phyloP scores from a whole-genome alignment of 2,329 filamentous ascomycete genomes.

The Pleoardoris graminearum region DNA sequence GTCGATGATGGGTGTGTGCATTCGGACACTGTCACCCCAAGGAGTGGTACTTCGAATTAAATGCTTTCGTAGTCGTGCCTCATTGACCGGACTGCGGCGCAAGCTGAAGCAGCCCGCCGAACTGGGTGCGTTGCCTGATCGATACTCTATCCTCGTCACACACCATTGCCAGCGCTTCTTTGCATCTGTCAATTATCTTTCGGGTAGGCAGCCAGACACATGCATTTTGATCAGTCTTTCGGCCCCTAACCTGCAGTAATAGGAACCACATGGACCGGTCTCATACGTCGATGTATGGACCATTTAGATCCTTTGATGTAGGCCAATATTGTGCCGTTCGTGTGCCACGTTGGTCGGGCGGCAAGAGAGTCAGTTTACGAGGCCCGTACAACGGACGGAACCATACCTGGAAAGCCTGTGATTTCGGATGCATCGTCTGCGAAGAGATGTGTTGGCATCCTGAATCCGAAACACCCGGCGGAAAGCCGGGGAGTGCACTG shows the following conservation, averaged over 20 bases:
- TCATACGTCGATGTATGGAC: neutral
- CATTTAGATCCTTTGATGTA: neutral
- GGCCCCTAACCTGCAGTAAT: neutral
- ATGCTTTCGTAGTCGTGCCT: neutral
- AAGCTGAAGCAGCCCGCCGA: neutral
- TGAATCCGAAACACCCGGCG: neutral
- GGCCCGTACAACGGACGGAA: neutral
- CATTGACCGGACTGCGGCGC: conserved; percentile 2
- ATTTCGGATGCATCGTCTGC: neutral
- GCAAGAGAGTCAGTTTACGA: neutral
- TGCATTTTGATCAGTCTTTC: neutral
- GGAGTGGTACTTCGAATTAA: neutral
- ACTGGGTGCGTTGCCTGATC: neutral
- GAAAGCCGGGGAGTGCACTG: neutral
- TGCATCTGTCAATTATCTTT: neutral
- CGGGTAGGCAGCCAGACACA: neutral
- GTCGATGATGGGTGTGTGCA: neutral
- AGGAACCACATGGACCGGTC: neutral
- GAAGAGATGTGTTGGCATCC: neutral
- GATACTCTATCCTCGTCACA: neutral
- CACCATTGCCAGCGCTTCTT: neutral
- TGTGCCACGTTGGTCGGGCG: conserved; percentile 5
- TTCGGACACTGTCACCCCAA: neutral
- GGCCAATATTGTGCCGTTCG: conserved; percentile 2
- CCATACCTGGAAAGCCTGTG: neutral